Base-by-base conservation (phyloP, 495 filamentous ascomycete species). In the Penicillium subrubescens region DNA sequence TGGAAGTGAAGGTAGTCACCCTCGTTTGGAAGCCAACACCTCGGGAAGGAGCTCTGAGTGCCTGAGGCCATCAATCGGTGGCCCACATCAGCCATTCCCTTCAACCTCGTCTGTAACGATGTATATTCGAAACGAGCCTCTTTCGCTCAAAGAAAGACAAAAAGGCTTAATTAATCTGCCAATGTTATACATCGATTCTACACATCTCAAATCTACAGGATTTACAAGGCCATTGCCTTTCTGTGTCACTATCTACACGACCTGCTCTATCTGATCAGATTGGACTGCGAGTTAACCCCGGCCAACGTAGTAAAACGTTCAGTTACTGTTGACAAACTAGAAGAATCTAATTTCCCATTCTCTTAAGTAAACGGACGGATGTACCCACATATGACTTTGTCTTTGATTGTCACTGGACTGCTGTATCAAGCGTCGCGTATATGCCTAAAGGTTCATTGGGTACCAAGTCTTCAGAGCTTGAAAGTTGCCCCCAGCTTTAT, bases 41-140 rank as follows among this genome's bases (percentile, higher is more conserved):
- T 56, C 57, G 31, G 43, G 27, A 34, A 48, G 5, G 17, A 33
- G 31, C 57, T 48, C 4, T n/a, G 48, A 14, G n/a, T 35, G 62
- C 59, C 66, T 65, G 59, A 65, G 66, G 66, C 58, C 44, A 35
- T 15, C 43, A 33, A 55, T 48, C 23, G 35, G 25, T 27, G 51
- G 41, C 46, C 33, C 50, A 57, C 25, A 33, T 52, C 61, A 27
- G 50, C 37, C 8, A 50, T 54, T 23, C 23, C 46, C 17, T 27
- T 27, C 2, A 50, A 11, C 46, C 27, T 29, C 46, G 12, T 10
- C 48, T 27, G 11, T 8, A 51, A 51, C 48, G 25, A 51, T 15
- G 23, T 52, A 52, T 52, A 15, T 33, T 27, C 21, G 10, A 50
- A 50, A 23, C 11, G 2, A 11, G 27, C 12, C 12, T 3, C 8